Base-by-base conservation (phyloP, 2,329 filamentous ascomycete genomes). In the Paecilomyces niveus region DNA sequence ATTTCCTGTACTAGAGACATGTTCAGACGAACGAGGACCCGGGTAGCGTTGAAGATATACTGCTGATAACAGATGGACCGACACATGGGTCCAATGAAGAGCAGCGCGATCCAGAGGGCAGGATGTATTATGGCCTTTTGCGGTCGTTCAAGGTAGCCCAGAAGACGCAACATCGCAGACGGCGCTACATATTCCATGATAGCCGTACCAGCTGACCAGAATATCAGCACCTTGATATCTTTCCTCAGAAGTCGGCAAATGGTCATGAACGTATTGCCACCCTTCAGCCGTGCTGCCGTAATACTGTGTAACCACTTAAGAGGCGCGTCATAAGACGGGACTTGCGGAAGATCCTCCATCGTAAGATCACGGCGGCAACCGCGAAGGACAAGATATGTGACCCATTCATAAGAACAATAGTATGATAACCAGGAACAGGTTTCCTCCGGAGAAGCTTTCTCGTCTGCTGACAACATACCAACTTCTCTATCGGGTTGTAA, bases 1-100 rank as follows among this genome's bases (percentile, higher is more conserved):
- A 85, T 74, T 65, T 85, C 83, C 62, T 85, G 82, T 0, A 82
- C 84, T 58, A 85, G 74, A 29, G 79, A 81, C 29, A 82, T 78
- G 64, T 83, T 84, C 57, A 84, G 70, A 26, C 83, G 80, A 35
- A 85, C 81, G 33, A 84, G 70, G 51, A 85, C 69, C n/a, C 81
- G 76, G 2, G 83, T 85, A 6, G 81, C 81, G 1, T 74, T 81
- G 63, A 85, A 85, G 33, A 85, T 75, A 65, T 85, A 85, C 62
- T 82, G 81, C 65, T 85, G 82, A 61, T 80, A 83, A 57, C 75
- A 68, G 51, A 84, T 62, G 2, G 83, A 82, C 13, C 80, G 78
- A 3, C 71, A 65, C 49, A 79, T 63, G 0, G 81, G 81, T 0
- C 83, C 83, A 39, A 77, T 57, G 58, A 84, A 84, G 59, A 85